Evolutionary conservation across 2,329 filamentous ascomycete species (phyloP).

Genomic region (Cladosporium sp.): DNA sequence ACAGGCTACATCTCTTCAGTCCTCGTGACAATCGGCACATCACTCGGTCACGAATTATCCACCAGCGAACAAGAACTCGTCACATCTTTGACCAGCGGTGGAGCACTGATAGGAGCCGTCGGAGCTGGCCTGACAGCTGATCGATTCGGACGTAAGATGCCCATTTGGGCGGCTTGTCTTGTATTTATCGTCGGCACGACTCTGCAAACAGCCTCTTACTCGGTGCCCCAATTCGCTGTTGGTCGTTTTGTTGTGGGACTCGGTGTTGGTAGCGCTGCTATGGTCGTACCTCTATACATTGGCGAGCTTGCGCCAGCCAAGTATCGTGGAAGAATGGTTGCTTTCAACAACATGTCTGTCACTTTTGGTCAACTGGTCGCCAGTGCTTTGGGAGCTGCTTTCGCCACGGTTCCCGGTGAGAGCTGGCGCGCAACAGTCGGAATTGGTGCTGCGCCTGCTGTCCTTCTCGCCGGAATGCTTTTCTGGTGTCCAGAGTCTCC

Average conservation of each 20-base stretch:
- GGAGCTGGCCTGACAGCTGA: slow-evolving; percentile 31
- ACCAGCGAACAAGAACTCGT: slow-evolving; percentile 48
- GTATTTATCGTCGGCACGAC: slow-evolving; percentile 38
- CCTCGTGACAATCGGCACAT: slow-evolving; percentile 36
- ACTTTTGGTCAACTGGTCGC: slow-evolving; percentile 30
- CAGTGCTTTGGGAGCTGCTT: slow-evolving; percentile 29
- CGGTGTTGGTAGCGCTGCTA: slow-evolving; percentile 46
- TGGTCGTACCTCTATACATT: slow-evolving; percentile 44
- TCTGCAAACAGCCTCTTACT: slow-evolving; percentile 24
- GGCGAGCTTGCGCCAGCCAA: slow-evolving; percentile 43
- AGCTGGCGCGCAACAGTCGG: slow-evolving; percentile 51
- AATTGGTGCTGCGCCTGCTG: slow-evolving; percentile 43
- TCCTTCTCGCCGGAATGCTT: slow-evolving; percentile 42
- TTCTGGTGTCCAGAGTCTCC: slow-evolving; percentile 47
- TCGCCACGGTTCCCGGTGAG: slow-evolving; percentile 32
- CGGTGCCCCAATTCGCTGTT: slow-evolving; percentile 40
- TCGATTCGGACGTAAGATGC: slow-evolving; percentile 36
- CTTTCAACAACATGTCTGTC: slow-evolving; percentile 44
- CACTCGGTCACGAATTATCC: slow-evolving; percentile 37
- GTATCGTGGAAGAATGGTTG: slow-evolving; percentile 44
- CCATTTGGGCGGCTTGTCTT: slow-evolving; percentile 39
- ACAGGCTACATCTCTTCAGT: slow-evolving; percentile 45
- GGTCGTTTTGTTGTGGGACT: slow-evolving; percentile 46
- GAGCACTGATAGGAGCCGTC: slow-evolving; percentile 43
- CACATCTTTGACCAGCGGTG: slow-evolving; percentile 48